Conservation (phyloP, 208 protist genomes). For the Crithidia thermophila region DNA sequence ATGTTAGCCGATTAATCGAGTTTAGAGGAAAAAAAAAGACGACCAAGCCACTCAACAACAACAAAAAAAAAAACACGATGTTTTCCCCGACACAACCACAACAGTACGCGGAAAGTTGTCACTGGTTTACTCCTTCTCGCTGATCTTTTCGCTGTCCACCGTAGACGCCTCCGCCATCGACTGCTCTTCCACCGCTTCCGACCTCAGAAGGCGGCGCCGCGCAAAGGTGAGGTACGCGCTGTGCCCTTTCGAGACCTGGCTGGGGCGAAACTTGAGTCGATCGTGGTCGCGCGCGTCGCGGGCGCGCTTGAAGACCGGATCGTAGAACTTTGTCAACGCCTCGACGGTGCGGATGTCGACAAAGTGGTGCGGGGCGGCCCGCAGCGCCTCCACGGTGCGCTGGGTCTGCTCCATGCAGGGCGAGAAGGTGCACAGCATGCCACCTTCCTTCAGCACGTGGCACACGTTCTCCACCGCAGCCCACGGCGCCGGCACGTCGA, state of each 20-base stretch:
- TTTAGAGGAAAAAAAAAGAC: too few relatives aligned
- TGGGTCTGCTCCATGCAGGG: slow-evolving; percentile 95
- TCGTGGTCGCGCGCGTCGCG: slow-evolving; percentile 38
- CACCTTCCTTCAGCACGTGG: slow-evolving; percentile 77
- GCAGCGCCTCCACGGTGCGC: slow-evolving; percentile 68
- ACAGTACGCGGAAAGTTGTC: too few relatives aligned
- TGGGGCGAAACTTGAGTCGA: slow-evolving; percentile 54
- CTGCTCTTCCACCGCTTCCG: slow-evolving; percentile 20
- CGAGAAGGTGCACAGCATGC: slow-evolving; percentile 93
- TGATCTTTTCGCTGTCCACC: slow-evolving; percentile 3
- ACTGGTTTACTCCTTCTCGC: slow-evolving; percentile 6
- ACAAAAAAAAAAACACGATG: too few relatives aligned
- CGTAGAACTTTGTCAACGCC: slow-evolving; percentile 78
- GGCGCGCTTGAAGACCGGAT: slow-evolving; percentile 67
- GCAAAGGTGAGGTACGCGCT: slow-evolving; percentile 94
- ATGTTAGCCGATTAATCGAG: too few relatives aligned
- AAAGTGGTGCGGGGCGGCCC: slow-evolving; percentile 69
- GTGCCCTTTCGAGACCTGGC: slow-evolving; percentile 82
- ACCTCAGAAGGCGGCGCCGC: slow-evolving; percentile 49
- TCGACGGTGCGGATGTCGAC: slow-evolving; percentile 90
- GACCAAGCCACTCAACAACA: too few relatives aligned
- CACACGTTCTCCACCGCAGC: slow-evolving; percentile 84
- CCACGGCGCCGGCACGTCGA: slow-evolving; percentile 94
- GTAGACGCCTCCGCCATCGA: not conserved
- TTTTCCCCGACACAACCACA: too few relatives aligned